Percentiles rank a stretch among this genome's conserved stretches.
Evolutionary conservation across 1,139 yeast species (phyloP).

Genomic region (Lodderomyces parapsilosis): DNA sequence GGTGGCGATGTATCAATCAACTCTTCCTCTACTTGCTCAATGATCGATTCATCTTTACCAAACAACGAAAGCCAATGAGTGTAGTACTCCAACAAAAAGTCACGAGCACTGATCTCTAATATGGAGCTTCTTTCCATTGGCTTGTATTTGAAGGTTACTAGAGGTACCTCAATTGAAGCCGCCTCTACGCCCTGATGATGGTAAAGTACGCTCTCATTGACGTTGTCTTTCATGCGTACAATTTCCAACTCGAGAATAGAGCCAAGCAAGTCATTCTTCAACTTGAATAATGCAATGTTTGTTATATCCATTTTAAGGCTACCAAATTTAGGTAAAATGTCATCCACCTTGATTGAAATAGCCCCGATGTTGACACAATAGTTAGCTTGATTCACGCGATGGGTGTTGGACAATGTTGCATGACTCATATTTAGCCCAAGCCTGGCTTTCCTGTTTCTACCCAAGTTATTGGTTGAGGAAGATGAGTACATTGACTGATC

Average conservation of each 20-base stretch:
- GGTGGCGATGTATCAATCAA: conserved; percentile 16
- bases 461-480: conserved; percentile 5
- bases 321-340: conserved; percentile 46
- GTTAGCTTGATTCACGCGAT: conserved; percentile 11
- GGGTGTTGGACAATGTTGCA: neutral
- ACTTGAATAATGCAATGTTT: conserved; percentile 28
- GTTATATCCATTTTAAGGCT: conserved; percentile 26
- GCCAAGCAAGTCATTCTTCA: conserved; percentile 32
- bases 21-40: conserved; percentile 18
- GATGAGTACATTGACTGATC: neutral
- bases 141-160: conserved; percentile 21
- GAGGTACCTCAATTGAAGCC: conserved; percentile 18
- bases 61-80: conserved; percentile 51
- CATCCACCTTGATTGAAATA: conserved; percentile 23
- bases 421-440: conserved; percentile 8
- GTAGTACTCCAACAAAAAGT: conserved; percentile 49
- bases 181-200: conserved; percentile 23
- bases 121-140: conserved; percentile 19
- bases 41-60: conserved; percentile 18
- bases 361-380: conserved; percentile 25
- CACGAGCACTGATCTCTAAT: conserved; percentile 42
- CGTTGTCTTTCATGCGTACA: conserved; percentile 18
- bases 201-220: conserved; percentile 28
- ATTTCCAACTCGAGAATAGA: conserved; percentile 22
- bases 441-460: conserved; percentile 12